phyloP scores from a whole-genome alignment of 2,329 filamentous ascomycete genomes.

The Claviceps sorghi region DNA sequence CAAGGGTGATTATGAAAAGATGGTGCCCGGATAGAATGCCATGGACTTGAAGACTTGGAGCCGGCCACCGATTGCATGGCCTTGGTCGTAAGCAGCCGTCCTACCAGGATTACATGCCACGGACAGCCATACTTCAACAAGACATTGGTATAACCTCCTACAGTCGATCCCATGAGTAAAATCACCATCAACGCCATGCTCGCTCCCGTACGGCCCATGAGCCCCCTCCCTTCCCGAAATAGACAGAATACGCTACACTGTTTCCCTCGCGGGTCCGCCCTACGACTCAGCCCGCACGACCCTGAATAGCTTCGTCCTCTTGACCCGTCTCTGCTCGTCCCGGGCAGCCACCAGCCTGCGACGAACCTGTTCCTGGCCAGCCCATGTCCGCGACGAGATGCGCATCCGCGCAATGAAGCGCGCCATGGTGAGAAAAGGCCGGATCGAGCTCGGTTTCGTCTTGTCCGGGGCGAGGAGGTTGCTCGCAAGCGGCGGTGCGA shows the following conservation, averaged over 20 bases:
- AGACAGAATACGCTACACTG: no score
- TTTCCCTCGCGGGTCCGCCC: neutral
- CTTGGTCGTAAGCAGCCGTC: no score
- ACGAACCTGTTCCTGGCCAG: slow-evolving; percentile 35
- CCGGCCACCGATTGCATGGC: no score
- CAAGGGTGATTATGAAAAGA: no score
- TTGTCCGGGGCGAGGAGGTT: slow-evolving; percentile 3
- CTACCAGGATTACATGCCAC: no score
- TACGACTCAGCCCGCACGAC: slow-evolving; percentile 18
- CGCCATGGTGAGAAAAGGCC: slow-evolving; percentile 31
- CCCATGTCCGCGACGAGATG: slow-evolving; percentile 34
- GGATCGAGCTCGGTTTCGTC: slow-evolving; percentile 20
- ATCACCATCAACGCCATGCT: neutral
- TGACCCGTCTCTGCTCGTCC: slow-evolving; percentile 30
- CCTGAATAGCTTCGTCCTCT: slow-evolving; percentile 26
- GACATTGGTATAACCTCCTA: neutral
- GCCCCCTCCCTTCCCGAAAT: no score
- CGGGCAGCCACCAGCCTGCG: slow-evolving; percentile 33
- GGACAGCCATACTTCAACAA: no score
- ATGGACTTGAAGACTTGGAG: no score
- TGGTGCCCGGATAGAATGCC: no score
- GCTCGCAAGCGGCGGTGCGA: slow-evolving; percentile 16
- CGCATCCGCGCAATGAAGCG: slow-evolving; percentile 39
- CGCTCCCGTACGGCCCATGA: neutral
- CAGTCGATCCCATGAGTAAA: neutral